Evolutionary conservation across 2,329 filamentous ascomycete genomes (phyloP), one percentile per base, ranked within the genome.

Genomic region (Pseudonectria foliicola): DNA sequence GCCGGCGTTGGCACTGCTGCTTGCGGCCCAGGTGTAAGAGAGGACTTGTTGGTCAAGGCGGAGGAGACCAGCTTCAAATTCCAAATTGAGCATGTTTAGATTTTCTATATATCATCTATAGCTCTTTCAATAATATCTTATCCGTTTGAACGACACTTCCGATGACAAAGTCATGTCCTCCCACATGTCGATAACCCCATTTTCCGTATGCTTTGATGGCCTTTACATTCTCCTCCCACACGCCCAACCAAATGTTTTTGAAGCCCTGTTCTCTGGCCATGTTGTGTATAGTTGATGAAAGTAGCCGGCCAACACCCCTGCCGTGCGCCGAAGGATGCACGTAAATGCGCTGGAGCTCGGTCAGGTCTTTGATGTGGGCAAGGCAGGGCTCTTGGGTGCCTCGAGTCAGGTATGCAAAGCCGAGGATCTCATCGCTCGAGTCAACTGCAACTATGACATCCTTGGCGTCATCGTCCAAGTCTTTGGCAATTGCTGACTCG

Each of bases 1-100:
- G 63, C 68, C 0, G 70, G 70, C 3, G 66, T 73, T 0, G 70
- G 70, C 1, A 64, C 66, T 0, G 69, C 54, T 1, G 67, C 68
- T 1, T 73, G 68, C 36, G 70, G 70, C 4, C 67, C 68, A 0
- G 66, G 57, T 0, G 67, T 71, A 1, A 56, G 63, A 28, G 61
- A 68, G 13, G 67, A 71, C 32, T 46, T 66, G 31, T 40, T 63
- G 48, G 66, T 67, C 7, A 62, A 61, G 36, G 58, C 59, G 4
- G 57, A 61, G 38, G 58, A 65, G 27, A 54, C 59, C 23, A 52
- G 45, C 23, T 71, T 71, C 43, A 57, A 53, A 3, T 70, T 71
- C 39, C 43, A 59, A 15, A 38, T 71, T 16, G 60, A 67, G 39
- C 41, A 21, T 16, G 25, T 41, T 14, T 43, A 34, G 25, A 18